Evolutionary conservation across 768 basidiomycete species (phyloP), one percentile per base, ranked within the genome.

Genomic region (Mycena crocata): DNA sequence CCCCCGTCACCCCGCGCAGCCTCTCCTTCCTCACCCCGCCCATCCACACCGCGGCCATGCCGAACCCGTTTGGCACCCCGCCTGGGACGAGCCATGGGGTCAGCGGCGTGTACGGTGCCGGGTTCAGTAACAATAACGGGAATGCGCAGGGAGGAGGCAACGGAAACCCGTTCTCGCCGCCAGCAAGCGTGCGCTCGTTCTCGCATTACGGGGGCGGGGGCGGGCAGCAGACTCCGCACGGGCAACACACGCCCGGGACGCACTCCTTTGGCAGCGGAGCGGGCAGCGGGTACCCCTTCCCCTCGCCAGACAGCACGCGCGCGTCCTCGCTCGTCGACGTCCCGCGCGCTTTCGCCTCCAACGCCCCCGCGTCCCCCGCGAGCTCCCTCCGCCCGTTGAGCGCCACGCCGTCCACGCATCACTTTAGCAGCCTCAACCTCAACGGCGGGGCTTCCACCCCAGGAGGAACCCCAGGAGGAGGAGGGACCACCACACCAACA

Each of bases 91-190:
- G n/a, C n/a, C n/a, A n/a, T n/a, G n/a, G n/a, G n/a, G n/a, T n/a
- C n/a, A n/a, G n/a, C n/a, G n/a, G n/a, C n/a, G n/a, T n/a, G n/a
- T n/a, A n/a, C n/a, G n/a, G n/a, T n/a, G n/a, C n/a, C n/a, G n/a
- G n/a, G n/a, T n/a, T n/a, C n/a, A n/a, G n/a, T n/a, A n/a, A n/a
- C n/a, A n/a, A n/a, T n/a, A n/a, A n/a, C n/a, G n/a, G n/a, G n/a
- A n/a, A n/a, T n/a, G n/a, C n/a, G n/a, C n/a, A n/a, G n/a, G n/a
- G n/a, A n/a, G n/a, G n/a, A n/a, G n/a, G n/a, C 40, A 15, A 37
- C 14, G 59, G 67, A 49, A 86, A 85, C 71, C 84, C 88, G 0
- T 87, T 88, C 76, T 87, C 89, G 0, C 81, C 89, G 14, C 83
- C 86, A 5, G 75, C 80, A 9, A 86, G 83, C 71, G 78, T 84